Base-by-base conservation (phyloP, 2,329 filamentous ascomycete genomes). In the Fusarium sp. region DNA sequence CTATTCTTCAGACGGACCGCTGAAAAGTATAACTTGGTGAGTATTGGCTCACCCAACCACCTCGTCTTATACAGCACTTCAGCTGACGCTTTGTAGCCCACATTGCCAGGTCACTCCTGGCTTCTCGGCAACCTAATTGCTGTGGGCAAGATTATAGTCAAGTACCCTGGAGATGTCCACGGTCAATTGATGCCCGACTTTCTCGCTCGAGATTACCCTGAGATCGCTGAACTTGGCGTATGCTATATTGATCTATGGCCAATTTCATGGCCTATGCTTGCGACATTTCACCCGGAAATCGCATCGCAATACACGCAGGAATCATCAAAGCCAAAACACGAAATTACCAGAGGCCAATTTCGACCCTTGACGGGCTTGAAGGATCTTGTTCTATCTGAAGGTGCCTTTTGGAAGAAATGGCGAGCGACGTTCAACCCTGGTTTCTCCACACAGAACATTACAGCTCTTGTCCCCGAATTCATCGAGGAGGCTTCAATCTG, bases 181-280 rank as follows among this genome's bases (percentile, higher is more conserved):
- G 53, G 53, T 2, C 53, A 57, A 26, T 38, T 57, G 6, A 57
- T 57, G 53, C 44, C 53, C 3, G 53, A 57, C 7, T 31, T 39
- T 18, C 46, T 57, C 6, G 46, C 53, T 2, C 53, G 46, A 18
- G 26, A 39, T 13, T 53, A 53, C 18, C 53, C 46, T n/a, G 33
- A n/a, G 9, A 21, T 53, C 1, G 46, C 46, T 6, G 21, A 53
- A 9, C 16, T 28, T 3, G 46, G 53, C 1, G 5, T 49, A 2
- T 57, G 33, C 4, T 57, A 53, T 10, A 57, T 57, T 10, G 53
- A 57, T 39, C 26, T 53, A 5, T 57, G 46, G 53, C 53, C 46
- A 8, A 53, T 57, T 16, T 57, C 53, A 0, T 57, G 53, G 44
- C 53, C 53, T 0, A 53, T 57, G 33, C 8, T 57, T 18, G 44